Conservation (phyloP, 176 grass and related monocot species). For the Alopecurus myosuroides region DNA sequence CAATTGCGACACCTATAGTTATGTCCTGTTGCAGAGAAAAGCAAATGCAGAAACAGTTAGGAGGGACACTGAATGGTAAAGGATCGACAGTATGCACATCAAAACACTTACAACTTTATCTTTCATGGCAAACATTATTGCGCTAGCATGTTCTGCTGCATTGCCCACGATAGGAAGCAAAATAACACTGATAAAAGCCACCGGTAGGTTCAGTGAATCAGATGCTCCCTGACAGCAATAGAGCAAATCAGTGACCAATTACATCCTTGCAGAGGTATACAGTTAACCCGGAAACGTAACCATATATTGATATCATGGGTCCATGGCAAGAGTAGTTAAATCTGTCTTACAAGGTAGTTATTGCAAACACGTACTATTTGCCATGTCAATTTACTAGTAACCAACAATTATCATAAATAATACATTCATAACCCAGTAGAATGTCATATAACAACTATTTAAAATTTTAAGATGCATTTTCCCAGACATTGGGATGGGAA, state of each 20-base stretch:
- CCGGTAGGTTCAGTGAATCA: slow-evolving; percentile 63
- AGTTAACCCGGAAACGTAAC: slow-evolving; percentile 22
- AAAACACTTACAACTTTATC: slow-evolving; percentile 71
- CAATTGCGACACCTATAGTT: slow-evolving; percentile 76
- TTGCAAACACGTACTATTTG: neutral
- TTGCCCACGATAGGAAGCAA: slow-evolving; percentile 93
- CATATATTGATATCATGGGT: neutral
- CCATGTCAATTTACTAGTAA: neutral
- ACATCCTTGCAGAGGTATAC: slow-evolving; percentile 14
- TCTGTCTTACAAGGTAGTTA: neutral
- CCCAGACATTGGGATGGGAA: neutral
- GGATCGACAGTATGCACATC: neutral
- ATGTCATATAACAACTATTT: neutral
- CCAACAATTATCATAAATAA: neutral
- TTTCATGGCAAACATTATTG: slow-evolving; percentile 95
- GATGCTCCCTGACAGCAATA: slow-evolving; percentile 68
- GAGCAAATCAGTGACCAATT: slow-evolving; percentile 20
- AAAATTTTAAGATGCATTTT: neutral
- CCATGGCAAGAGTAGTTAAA: neutral
- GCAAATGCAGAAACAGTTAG: slow-evolving; percentile 7
- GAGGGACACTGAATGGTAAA: neutral
- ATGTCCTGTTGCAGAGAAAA: slow-evolving; percentile 57
- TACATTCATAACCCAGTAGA: too few relatives aligned
- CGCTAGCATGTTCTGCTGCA: slow-evolving; percentile 89
- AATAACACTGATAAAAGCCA: slow-evolving; percentile 93